phyloP scores from a whole-genome alignment of 106 monocot genomes.

The Allium sativum region DNA sequence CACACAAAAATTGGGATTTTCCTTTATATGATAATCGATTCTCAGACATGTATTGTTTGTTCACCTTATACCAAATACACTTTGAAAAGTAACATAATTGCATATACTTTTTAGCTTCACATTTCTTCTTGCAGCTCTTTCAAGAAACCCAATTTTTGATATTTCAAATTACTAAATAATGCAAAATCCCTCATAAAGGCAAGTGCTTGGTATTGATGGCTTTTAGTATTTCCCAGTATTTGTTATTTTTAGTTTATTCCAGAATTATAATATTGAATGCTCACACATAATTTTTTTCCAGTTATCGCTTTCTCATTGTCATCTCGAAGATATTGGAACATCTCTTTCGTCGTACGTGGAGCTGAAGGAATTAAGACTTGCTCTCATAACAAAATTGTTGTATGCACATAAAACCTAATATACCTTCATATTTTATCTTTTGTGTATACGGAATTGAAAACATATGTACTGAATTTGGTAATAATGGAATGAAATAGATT shows the following conservation, averaged over 20 bases:
- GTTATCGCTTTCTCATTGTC: conserved; percentile 79
- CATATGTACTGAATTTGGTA: too few relatives aligned
- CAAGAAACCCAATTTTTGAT: conserved; percentile 62
- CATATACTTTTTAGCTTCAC: too few relatives aligned
- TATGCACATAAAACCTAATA: too few relatives aligned
- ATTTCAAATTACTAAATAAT: conserved; percentile 56
- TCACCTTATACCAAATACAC: too few relatives aligned
- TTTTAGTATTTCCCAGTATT: background rate
- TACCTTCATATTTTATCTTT: too few relatives aligned
- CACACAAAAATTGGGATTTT: too few relatives aligned
- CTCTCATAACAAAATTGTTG: conserved; percentile 80
- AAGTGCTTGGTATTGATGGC: background rate
- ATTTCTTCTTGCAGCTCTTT: too few relatives aligned
- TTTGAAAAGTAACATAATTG: too few relatives aligned
- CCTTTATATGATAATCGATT: too few relatives aligned
- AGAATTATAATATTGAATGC: background rate
- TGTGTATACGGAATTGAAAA: too few relatives aligned
- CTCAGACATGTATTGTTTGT: too few relatives aligned
- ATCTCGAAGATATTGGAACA: conserved; percentile 68
- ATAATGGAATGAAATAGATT: background rate
- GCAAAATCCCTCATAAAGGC: conserved; percentile 69
- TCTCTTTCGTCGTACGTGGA: conserved; percentile 46
- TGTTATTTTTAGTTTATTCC: background rate
- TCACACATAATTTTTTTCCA: conserved; percentile 11
- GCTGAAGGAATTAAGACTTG: conserved; percentile 73